phyloP scores from a whole-genome alignment of 106 monocot genomes.

The Dioscorea zingiberensis region DNA sequence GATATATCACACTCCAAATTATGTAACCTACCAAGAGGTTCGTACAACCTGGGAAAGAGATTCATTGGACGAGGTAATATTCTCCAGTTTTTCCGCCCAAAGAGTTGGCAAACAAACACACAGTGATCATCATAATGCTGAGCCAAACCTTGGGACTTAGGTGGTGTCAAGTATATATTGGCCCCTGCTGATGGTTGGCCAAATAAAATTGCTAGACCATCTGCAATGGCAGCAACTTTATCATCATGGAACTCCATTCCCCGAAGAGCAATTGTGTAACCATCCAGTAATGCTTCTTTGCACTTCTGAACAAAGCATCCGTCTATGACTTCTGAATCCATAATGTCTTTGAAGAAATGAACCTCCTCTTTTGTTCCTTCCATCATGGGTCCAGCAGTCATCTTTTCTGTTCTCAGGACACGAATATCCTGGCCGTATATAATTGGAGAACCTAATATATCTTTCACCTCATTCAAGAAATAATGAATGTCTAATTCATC shows the following conservation, averaged over 20 bases:
- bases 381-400: background rate
- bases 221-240: conserved; percentile 51
- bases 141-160: conserved; percentile 71
- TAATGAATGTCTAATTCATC: conserved; percentile 69
- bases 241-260: conserved; percentile 63
- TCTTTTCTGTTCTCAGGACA: conserved; percentile 42
- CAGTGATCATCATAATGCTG: conserved; percentile 90
- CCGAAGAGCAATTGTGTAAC: conserved; percentile 72
- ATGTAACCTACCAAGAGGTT: conserved; percentile 21
- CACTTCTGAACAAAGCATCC: conserved; percentile 22
- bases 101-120: conserved; percentile 80
- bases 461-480: conserved; percentile 47
- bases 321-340: conserved; percentile 4
- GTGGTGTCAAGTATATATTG: conserved; percentile 79
- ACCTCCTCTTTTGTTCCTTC: conserved; percentile 25
- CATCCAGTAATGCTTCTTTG: conserved; percentile 54
- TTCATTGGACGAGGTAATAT: conserved; percentile 19
- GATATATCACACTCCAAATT: conserved; percentile 5
- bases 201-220: conserved; percentile 50
- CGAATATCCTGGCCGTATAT: conserved; percentile 68
- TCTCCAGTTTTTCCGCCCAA: conserved; percentile 62
- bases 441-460: conserved; percentile 49
- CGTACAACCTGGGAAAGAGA: conserved; percentile 69
- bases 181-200: conserved; percentile 91
- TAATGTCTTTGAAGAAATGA: conserved; percentile 32